These are phyloP conservation scores for Diaporthe destruens DNA, from an alignment of 2,329 filamentous ascomycete genomes.

Conservation along the genomic window DNA sequence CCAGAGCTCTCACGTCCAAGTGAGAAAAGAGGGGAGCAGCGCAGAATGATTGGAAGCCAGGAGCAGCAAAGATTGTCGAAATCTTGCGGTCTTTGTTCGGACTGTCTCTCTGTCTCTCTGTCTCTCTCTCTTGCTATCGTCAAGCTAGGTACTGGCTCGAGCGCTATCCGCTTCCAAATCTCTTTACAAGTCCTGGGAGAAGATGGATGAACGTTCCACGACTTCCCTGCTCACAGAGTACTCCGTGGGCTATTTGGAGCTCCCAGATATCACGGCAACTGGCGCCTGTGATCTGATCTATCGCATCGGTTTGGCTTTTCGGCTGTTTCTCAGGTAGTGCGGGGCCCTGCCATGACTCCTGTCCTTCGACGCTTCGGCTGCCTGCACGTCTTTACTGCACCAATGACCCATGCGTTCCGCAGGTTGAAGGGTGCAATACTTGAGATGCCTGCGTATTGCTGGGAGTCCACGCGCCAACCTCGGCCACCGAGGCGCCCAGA, in stretches of 20 bases:
- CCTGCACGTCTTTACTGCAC: conserved; percentile 36
- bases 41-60: conserved; percentile 49
- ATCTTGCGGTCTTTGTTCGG: conserved; percentile 48
- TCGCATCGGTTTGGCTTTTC: conserved; percentile 46
- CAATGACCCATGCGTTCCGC: conserved; percentile 26
- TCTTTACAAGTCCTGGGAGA: conserved; percentile 59
- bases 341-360: conserved; percentile 32
- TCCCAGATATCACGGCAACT: conserved; percentile 48
- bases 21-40: conserved; percentile 55
- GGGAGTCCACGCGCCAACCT: conserved; percentile 13
- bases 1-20: conserved; percentile 49
- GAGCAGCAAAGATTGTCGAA: conserved; percentile 55
- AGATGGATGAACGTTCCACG: conserved; percentile 44
- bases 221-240: conserved; percentile 40
- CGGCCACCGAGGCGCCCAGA: conserved; percentile 18
- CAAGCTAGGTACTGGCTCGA: conserved; percentile 75
- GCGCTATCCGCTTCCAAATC: conserved; percentile 65
- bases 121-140: conserved; percentile 74
- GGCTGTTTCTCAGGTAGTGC: conserved; percentile 42
- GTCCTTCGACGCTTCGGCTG: conserved; percentile 38
- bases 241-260: conserved; percentile 55
- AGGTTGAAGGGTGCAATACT: conserved; percentile 19
- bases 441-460: conserved; percentile 27
- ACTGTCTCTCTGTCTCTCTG: conserved; percentile 47
- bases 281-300: conserved; percentile 41